Base-by-base conservation (phyloP, 225 moss, liverwort and hornwort species). In the Marchantia polymorpha region DNA sequence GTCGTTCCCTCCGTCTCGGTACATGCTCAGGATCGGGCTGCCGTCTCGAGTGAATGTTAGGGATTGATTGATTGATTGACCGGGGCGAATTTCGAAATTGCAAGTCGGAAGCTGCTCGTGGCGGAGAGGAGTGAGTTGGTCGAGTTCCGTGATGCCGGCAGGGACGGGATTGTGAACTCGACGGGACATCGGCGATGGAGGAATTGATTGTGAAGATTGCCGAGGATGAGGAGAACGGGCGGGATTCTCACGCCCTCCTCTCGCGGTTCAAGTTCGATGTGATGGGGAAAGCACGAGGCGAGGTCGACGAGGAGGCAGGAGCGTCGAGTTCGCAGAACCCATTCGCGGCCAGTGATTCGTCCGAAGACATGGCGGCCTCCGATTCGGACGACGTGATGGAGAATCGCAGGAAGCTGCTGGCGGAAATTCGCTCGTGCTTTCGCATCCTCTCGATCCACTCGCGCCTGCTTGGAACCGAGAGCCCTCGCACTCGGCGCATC, bases 341-440 rank as follows among this genome's bases (percentile, higher is more conserved):
- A 0, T n/a, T 46, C 22, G 12, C 16, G 13, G 0, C 76, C 12
- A n/a, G 64, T 22, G 75, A 81, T 10, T 3, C 75, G 29, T 59
- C 77, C 16, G 78, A 63, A 29, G 79, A 78, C 10, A 66, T 39
- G 47, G 69, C 81, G 29, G 64, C 81, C 7, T 64, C 81, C 13
- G 87, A 84, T 22, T 79, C 83, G 20, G 84, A 82, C 27, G 86
- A 87, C 71, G 75, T 82, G 69, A 70, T 81, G 52, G 81, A 87
- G 52, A 84, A 82, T 75, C 81, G 84, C 27, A 76, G 70, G n/a
- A 81, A 71, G 68, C 72, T 87, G 52, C 59, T 87, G 52, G 87
- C 87, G 6, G 87, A 87, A 75, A 87, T 87, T 55, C 83, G 87
- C 52, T 87, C 87, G 4, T 87, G 87, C 60, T 87, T 87, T 72